These are phyloP conservation scores for Scolecobasidium constrictum DNA, from an alignment of 2,329 filamentous ascomycete genomes.

Conservation along the genomic window DNA sequence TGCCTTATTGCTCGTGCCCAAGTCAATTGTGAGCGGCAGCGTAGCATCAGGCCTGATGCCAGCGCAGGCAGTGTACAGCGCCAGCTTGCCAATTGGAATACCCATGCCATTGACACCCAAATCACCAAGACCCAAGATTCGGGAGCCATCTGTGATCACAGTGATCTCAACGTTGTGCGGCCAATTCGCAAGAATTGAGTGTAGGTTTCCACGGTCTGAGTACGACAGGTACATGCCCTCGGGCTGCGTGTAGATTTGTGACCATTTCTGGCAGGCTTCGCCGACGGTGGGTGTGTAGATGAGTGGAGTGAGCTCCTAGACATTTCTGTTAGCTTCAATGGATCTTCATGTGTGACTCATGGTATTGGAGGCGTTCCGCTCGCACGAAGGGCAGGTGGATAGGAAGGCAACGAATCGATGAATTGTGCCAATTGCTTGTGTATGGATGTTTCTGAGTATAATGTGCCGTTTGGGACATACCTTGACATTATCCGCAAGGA, in stretches of 20 bases:
- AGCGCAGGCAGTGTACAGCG: constrained; percentile 89
- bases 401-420: not conserved
- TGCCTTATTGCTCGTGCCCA: constrained; percentile 53
- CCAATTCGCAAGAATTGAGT: constrained; percentile 87
- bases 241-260: constrained; percentile 86
- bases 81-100: constrained; percentile 93
- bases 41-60: constrained; percentile 74
- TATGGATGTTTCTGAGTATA: too few relatives aligned
- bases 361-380: not conserved
- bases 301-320: constrained; percentile 67
- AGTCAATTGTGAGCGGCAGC: constrained; percentile 50
- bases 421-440: too few relatives aligned
- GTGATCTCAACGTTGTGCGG: constrained; percentile 90
- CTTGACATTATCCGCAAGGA: constrained; percentile 64
- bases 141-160: constrained; percentile 90
- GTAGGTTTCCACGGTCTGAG: constrained; percentile 83
- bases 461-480: too few relatives aligned
- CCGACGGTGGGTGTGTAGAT: constrained; percentile 89
- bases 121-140: constrained; percentile 86
- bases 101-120: constrained; percentile 95
- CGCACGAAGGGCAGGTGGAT: not conserved
- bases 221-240: constrained; percentile 95
- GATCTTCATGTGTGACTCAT: not conserved
- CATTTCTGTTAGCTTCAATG: not conserved
- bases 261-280: constrained; percentile 94